A percentile compares a stretch with the other conserved stretches of the same genome.
phyloP scores from a whole-genome alignment of 139 green algal species.

The Gonium pectorale region DNA sequence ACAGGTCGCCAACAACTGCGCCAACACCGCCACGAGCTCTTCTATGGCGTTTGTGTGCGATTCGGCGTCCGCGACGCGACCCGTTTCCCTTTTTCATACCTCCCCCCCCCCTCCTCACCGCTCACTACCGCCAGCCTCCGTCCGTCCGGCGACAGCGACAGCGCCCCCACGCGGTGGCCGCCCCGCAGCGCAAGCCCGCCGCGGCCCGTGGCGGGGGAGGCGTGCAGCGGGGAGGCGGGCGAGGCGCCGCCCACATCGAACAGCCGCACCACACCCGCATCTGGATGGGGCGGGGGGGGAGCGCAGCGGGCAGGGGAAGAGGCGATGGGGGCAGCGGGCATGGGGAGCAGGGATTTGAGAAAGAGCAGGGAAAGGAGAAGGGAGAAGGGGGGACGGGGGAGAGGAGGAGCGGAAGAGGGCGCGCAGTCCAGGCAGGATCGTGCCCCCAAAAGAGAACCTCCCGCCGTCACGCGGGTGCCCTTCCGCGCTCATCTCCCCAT shows the following conservation, averaged over 20 bases:
- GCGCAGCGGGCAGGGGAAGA: background rate
- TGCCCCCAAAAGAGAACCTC: too few species aligned
- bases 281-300: background rate
- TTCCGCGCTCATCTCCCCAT: too few species aligned
- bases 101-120: background rate
- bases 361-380: background rate
- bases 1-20: too few species aligned
- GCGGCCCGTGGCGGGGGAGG: background rate
- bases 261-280: background rate
- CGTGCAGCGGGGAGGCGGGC: background rate
- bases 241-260: slow-evolving; percentile 19
- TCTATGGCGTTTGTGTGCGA: too few species aligned
- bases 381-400: background rate
- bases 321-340: background rate
- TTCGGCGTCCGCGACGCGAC: too few species aligned
- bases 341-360: background rate
- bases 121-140: slow-evolving; percentile 14
- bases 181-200: slow-evolving; percentile 12
- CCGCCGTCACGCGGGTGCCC: too few species aligned
- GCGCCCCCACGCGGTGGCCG: slow-evolving; percentile 7
- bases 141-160: slow-evolving; percentile 28
- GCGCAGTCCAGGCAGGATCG: too few species aligned
- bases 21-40: background rate
- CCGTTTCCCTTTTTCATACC: background rate
- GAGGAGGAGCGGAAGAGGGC: background rate